Base-by-base conservation (phyloP, 345 rosid species). In the Anacardium occidentale region DNA sequence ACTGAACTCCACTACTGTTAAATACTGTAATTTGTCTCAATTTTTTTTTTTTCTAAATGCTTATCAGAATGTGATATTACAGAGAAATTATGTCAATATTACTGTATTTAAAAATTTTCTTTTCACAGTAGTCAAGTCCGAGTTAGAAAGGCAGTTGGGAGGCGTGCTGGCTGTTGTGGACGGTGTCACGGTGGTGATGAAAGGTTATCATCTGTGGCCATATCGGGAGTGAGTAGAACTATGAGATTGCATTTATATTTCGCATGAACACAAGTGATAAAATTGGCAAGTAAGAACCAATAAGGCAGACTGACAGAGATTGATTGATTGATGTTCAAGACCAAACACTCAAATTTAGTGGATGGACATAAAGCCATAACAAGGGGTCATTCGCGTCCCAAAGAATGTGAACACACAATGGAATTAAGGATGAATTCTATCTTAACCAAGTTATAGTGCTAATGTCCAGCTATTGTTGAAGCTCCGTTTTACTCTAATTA, bases 1-100 rank as follows among this genome's bases (percentile, higher is more conserved):
- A 51, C 77, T 55, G 14, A 8, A 45, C 73, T 73, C 77, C 74
- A 67, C 32, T 62, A 34, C 42, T 11, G n/a, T n/a, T n/a, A n/a
- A n/a, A n/a, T n/a, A 44, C 56, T 70, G 5, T 2, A 17, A 10
- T 24, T 18, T 53, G 24, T 53, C 57, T 29, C 3, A 3, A 29
- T 1, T 29, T 29, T 29, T 29, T 29, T n/a, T 1, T 29, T 29
- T 29, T 29, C 32, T 1, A 29, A 29, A 29, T 29, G 32, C 32
- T 29, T 29, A 29, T 29, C 32, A 29, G 32, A 29, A 29, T 29
- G 32, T 29, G 32, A 29, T 29, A 3, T 29, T 1, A 29, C 32
- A 29, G 1, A 29, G 32, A 29, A 29, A 29, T 29, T 1, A 29
- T 29, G 32, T 29, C 32, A 3, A 29, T 29, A 29, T 29, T 29